Conservation (phyloP, 192 early-diverging fungal genomes). For the Coemansia sp. region DNA sequence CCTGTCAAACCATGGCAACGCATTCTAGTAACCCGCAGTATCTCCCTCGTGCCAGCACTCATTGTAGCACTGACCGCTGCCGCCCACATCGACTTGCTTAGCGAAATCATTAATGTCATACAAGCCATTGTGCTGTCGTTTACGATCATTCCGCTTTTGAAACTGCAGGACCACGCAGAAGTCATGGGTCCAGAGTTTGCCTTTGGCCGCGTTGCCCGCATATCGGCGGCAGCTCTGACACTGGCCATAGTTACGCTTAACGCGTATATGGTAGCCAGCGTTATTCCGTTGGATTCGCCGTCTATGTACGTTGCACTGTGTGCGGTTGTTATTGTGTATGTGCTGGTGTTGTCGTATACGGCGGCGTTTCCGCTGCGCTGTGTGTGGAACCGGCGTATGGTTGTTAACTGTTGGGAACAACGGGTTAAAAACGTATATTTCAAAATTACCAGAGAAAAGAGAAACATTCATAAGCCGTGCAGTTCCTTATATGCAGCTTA, state of each 20-base stretch:
- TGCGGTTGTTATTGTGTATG: constrained; percentile 26
- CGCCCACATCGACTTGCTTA: constrained; percentile 64
- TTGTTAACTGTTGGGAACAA: constrained; percentile 5
- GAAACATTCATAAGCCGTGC: too few species aligned
- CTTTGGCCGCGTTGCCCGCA: constrained; percentile 27
- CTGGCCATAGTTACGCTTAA: constrained; percentile 45
- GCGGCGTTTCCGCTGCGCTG: constrained; percentile 39
- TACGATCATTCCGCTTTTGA: constrained; percentile 66
- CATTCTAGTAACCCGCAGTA: constrained; percentile 60
- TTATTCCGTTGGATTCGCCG: constrained; percentile 42
- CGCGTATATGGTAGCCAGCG: constrained; percentile 50
- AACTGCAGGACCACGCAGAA: constrained; percentile 57
- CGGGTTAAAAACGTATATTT: too few species aligned
- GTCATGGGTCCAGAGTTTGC: constrained; percentile 57
- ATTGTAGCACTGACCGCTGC: constrained; percentile 61
- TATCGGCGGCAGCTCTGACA: constrained; percentile 21
- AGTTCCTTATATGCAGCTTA: too few species aligned
- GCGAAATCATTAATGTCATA: constrained; percentile 70
- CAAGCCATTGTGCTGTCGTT: constrained; percentile 69
- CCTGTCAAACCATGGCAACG: constrained; percentile 70
- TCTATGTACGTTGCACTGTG: constrained; percentile 46
- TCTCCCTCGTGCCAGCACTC: constrained; percentile 67
- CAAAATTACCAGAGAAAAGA: too few species aligned
- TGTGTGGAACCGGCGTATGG: constrained; percentile 18
- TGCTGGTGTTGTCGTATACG: constrained; percentile 26